Evolutionary conservation across 1,139 yeast species (phyloP).

Genomic region (Taphrina deformans): DNA sequence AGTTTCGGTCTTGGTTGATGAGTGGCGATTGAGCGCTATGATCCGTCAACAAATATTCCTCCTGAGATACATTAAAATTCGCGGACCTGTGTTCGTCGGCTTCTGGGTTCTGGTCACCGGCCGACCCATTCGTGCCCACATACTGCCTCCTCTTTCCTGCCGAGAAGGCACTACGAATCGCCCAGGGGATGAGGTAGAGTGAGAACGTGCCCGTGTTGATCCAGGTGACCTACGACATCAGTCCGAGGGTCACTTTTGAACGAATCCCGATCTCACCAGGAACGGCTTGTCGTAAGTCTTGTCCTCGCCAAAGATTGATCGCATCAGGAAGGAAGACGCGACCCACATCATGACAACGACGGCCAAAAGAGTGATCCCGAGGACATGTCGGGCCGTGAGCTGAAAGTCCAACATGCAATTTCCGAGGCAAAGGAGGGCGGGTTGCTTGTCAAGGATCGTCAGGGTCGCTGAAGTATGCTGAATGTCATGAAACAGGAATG

Average conservation of each 20-base stretch:
- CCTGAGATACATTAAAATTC: neutral
- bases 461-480: no score
- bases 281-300: slow-evolving; percentile 84
- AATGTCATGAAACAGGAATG: no score
- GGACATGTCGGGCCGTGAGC: slow-evolving; percentile 30
- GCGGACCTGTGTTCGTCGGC: neutral
- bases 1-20: neutral
- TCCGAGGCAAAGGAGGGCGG: no score
- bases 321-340: slow-evolving; percentile 39
- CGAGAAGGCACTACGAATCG: slow-evolving; percentile 33
- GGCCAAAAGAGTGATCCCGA: slow-evolving; percentile 39
- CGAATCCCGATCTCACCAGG: slow-evolving; percentile 52
- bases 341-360: slow-evolving; percentile 41
- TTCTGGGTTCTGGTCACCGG: neutral
- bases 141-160: neutral
- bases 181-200: slow-evolving; percentile 66
- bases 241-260: slow-evolving; percentile 54
- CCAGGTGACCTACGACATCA: slow-evolving; percentile 93
- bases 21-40: slow-evolving; percentile 1
- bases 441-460: no score
- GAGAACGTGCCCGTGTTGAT: slow-evolving; percentile 82
- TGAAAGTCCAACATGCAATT: neutral
- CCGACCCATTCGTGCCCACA: neutral
- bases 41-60: neutral
- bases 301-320: slow-evolving; percentile 36